Conservation (phyloP, 805 yeast species). For the Hanseniaspora meyeri region DNA sequence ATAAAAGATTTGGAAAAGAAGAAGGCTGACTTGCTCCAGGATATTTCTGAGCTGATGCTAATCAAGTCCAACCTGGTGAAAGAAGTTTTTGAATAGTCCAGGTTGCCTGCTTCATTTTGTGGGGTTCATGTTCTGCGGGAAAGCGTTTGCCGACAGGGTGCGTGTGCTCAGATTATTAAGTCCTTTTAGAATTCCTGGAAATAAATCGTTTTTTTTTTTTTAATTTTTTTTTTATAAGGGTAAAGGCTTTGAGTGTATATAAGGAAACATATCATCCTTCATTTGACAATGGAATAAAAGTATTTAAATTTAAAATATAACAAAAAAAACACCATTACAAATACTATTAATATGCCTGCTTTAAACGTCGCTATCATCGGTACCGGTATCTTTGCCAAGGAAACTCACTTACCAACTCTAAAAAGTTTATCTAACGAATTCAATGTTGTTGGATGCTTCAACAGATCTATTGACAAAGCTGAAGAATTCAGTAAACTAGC, state of each 20-base stretch:
- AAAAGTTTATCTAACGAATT: slow-evolving; percentile 39
- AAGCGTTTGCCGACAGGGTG: neutral
- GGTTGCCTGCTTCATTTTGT: neutral
- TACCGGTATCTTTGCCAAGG: slow-evolving; percentile 81
- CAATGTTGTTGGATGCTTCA: slow-evolving; percentile 57
- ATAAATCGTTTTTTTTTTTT: too few relatives aligned
- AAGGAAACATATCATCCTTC: too few relatives aligned
- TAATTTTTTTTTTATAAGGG: too few relatives aligned
- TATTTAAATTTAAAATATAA: neutral
- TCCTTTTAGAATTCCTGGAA: neutral
- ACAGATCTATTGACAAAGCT: slow-evolving; percentile 78
- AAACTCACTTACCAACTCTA: slow-evolving; percentile 66
- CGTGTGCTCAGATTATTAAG: neutral
- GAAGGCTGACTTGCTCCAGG: neutral
- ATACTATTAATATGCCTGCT: slow-evolving; percentile 20
- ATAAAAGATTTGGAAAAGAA: slow-evolving; percentile 3
- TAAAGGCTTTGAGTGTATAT: too few relatives aligned
- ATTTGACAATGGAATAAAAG: too few relatives aligned
- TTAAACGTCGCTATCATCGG: slow-evolving; percentile 60
- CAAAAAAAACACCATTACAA: neutral
- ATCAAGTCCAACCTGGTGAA: neutral
- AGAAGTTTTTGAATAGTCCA: neutral
- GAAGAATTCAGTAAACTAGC: slow-evolving; percentile 60
- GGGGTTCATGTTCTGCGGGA: neutral
- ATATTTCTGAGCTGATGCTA: neutral